Evolutionary conservation across 75 land plant species (phyloP).

Genomic region (Selaginella tamariscina): DNA sequence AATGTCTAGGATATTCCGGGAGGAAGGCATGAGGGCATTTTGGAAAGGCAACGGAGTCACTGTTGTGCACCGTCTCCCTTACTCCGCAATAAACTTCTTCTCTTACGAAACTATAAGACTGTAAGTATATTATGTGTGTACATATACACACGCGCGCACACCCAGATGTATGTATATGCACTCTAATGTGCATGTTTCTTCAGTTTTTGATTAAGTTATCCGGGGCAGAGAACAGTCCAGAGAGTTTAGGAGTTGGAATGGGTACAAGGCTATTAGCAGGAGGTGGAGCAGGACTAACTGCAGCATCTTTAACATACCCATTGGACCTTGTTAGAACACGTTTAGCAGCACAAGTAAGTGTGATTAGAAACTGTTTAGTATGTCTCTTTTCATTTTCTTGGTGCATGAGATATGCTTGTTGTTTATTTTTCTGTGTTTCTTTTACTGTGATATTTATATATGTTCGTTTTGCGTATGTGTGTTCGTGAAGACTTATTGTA

Average conservation of each 20-base stretch:
- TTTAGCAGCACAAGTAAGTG: slow-evolving; percentile 76
- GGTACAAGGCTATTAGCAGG: slow-evolving; percentile 57
- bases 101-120: slow-evolving; percentile 77
- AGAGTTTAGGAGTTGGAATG: slow-evolving; percentile 43
- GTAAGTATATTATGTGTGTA: slow-evolving; percentile 41
- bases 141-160: no score
- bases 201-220: slow-evolving; percentile 40
- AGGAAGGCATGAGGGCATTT: slow-evolving; percentile 86
- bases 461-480: no score
- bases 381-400: no score
- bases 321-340: slow-evolving; percentile 89
- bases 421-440: no score
- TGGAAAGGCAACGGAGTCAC: slow-evolving; percentile 96
- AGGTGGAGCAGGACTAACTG: slow-evolving; percentile 81
- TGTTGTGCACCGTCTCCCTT: slow-evolving; percentile 86
- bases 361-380: no score
- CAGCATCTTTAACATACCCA: slow-evolving; percentile 81
- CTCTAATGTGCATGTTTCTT: not conserved
- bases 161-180: no score
- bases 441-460: no score
- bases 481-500: not conserved
- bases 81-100: slow-evolving; percentile 82
- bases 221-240: slow-evolving; percentile 31
- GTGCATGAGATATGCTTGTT: no score
- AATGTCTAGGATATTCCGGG: slow-evolving; percentile 55